phyloP scores from a whole-genome alignment of 2,329 filamentous ascomycete genomes.

The Falciphora oryzae region DNA sequence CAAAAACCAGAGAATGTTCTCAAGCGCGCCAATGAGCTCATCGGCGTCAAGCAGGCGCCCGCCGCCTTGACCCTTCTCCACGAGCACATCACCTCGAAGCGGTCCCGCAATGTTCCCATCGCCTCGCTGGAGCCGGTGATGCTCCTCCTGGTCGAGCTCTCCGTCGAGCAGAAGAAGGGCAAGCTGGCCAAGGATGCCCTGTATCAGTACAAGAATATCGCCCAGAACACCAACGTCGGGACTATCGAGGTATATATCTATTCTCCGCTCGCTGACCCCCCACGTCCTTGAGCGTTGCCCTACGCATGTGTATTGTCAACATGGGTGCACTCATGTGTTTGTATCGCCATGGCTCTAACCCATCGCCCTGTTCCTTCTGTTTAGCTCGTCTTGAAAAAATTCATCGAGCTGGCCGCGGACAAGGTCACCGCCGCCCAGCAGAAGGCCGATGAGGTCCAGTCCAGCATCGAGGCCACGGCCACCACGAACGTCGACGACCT shows the following conservation, averaged over 20 bases:
- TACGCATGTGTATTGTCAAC: not conserved
- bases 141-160: slow-evolving; percentile 94
- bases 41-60: slow-evolving; percentile 89
- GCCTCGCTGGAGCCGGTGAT: slow-evolving; percentile 95
- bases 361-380: not conserved
- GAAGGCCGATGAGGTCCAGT: slow-evolving; percentile 94
- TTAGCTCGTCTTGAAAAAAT: slow-evolving; percentile 87
- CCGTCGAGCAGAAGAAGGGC: slow-evolving; percentile 94
- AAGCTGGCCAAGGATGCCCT: slow-evolving; percentile 98
- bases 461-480: slow-evolving; percentile 69
- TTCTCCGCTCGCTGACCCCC: not conserved
- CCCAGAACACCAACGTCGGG: slow-evolving; percentile 96
- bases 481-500: slow-evolving; percentile 84
- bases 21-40: slow-evolving; percentile 97
- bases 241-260: slow-evolving; percentile 64
- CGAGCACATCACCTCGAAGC: slow-evolving; percentile 98
- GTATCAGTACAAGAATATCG: slow-evolving; percentile 99
- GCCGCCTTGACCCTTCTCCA: slow-evolving; percentile 92
- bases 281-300: not conserved
- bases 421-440: slow-evolving; percentile 95
- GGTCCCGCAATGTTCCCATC: slow-evolving; percentile 96
- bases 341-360: not conserved
- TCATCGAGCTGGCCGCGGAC: slow-evolving; percentile 92
- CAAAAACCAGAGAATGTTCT: slow-evolving; percentile 99
- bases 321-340: slow-evolving; percentile 67